Base-by-base conservation (phyloP, 345 rosid species). In the Boechera stricta region DNA sequence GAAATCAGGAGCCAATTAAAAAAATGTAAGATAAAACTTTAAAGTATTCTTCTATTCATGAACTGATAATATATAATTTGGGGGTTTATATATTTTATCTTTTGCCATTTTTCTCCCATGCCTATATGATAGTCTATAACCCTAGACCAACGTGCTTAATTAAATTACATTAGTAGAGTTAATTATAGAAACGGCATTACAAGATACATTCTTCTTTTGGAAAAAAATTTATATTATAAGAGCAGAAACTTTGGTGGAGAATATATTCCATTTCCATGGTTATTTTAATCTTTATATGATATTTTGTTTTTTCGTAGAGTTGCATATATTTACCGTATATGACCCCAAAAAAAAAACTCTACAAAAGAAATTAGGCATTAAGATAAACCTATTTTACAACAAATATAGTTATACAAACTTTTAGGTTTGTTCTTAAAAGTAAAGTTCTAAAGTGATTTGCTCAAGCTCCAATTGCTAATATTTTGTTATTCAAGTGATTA, bases 131-230 rank as follows among this genome's bases (percentile, higher is more conserved):
- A 48, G 65, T 66, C 72, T 68, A 69, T 52, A 80, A 70, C 75
- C 82, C 85, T 85, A 85, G 64, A 49, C 64, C 67, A 60, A 67
- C 32, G 53, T 67, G 45, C 60, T 73, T 67, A 65, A 64, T n/a
- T 35, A 67, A 61, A 73, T 57, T 52, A 65, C 54, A 64, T 60
- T 32, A 21, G 49, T 26, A 69, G 64, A 54, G 16, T 74, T 31
- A 28, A 42, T 5, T 63, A 11, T 73, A 32, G 35, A 60, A 36
- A 32, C 12, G 58, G 53, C 72, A 87, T 88, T 78, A 88, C 81
- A 80, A 73, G 64, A 80, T 79, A 85, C 85, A 24, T 88, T 87
- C 96, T 87, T 84, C 80, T 87, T 87, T 88, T 84, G 86, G 93
- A 72, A 86, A 81, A 74, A 59, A 7, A 2, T 2, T 67, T 11